phyloP scores from a whole-genome alignment of 2,329 filamentous ascomycete genomes.

The Cytospora leucostoma region DNA sequence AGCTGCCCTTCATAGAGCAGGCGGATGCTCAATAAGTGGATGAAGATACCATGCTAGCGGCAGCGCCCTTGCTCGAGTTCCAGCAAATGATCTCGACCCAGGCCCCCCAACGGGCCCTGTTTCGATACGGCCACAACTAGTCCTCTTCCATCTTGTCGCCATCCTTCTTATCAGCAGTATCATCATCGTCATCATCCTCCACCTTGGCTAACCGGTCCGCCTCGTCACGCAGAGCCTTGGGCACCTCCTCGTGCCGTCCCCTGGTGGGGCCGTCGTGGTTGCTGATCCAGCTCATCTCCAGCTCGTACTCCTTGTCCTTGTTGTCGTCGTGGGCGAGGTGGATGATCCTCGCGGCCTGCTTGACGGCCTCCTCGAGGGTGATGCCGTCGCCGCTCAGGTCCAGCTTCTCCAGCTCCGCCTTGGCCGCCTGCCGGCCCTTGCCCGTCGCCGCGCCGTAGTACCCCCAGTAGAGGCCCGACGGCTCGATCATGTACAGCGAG shows the following conservation, averaged over 20 bases:
- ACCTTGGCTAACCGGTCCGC: slow-evolving; percentile 88
- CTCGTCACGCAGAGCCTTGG: slow-evolving; percentile 85
- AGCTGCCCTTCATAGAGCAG: background rate
- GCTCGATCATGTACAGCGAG: slow-evolving; percentile 98
- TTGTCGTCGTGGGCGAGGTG: slow-evolving; percentile 97
- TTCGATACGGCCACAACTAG: slow-evolving; percentile 16
- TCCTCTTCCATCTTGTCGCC: slow-evolving; percentile 85
- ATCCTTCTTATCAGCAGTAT: slow-evolving; percentile 67
- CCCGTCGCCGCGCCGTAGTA: slow-evolving; percentile 98
- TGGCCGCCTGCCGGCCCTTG: slow-evolving; percentile 94
- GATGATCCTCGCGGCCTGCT: slow-evolving; percentile 95
- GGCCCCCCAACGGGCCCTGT: slow-evolving; percentile 1
- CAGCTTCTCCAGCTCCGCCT: slow-evolving; percentile 97
- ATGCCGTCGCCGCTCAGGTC: slow-evolving; percentile 78
- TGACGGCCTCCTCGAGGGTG: slow-evolving; percentile 83
- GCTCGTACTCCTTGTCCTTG: slow-evolving; percentile 99
- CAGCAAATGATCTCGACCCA: background rate
- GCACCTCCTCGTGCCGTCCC: slow-evolving; percentile 90
- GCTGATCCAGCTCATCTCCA: slow-evolving; percentile 99
- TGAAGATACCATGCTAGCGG: background rate
- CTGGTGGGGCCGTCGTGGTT: slow-evolving; percentile 81
- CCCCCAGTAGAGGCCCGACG: slow-evolving; percentile 95
- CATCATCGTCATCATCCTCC: slow-evolving; percentile 83
- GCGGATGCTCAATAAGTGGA: background rate
- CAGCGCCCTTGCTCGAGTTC: background rate